Percentiles rank a stretch among this genome's conserved stretches.
Evolutionary conservation across 2,329 filamentous ascomycete species (phyloP).

Genomic region (Graphilbum ipis-grandicollis): DNA sequence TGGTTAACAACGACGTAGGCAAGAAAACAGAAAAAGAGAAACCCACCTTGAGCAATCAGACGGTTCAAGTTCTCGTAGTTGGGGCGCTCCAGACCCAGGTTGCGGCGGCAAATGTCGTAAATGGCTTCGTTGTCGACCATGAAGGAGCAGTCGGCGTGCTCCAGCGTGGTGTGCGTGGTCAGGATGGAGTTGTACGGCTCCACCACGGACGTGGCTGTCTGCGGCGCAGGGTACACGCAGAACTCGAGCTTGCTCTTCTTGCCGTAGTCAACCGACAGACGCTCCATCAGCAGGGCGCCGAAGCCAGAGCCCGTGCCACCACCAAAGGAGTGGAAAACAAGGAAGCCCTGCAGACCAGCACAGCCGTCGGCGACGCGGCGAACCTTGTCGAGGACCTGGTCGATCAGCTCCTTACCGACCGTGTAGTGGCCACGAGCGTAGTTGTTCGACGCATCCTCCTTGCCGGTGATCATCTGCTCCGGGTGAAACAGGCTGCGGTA

Average conservation of each 20-base stretch:
- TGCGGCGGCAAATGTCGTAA: constrained; percentile 97
- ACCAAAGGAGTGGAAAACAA: constrained; percentile 99
- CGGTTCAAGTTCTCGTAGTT: constrained; percentile 99
- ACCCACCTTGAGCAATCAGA: constrained; percentile 80
- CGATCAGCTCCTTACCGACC: constrained; percentile 97
- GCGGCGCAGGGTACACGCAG: constrained; percentile 95
- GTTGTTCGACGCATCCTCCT: constrained; percentile 99
- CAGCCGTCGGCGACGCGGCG: constrained; percentile 96
- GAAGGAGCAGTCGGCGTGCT: constrained; percentile 99
- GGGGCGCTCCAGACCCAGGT: constrained; percentile 90
- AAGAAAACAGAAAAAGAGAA: not conserved
- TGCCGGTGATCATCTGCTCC: constrained; percentile 98
- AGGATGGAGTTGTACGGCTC: constrained; percentile 99
- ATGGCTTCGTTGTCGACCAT: constrained; percentile 99
- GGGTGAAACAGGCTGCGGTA: constrained; percentile 98
- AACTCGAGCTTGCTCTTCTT: constrained; percentile 99
- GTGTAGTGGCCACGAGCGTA: constrained; percentile 99
- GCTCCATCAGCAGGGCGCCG: constrained; percentile 96
- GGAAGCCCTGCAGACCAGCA: constrained; percentile 93
- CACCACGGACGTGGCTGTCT: constrained; percentile 92
- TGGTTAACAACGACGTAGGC: constrained; percentile 7
- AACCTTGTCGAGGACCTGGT: constrained; percentile 94
- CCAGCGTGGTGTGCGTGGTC: constrained; percentile 95
- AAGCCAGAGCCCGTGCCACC: constrained; percentile 98
- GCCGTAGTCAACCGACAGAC: constrained; percentile 95